Evolutionary conservation across 768 basidiomycete species (phyloP), one percentile per base, ranked within the genome.

Genomic region (Rhizopogon vesiculosus): DNA sequence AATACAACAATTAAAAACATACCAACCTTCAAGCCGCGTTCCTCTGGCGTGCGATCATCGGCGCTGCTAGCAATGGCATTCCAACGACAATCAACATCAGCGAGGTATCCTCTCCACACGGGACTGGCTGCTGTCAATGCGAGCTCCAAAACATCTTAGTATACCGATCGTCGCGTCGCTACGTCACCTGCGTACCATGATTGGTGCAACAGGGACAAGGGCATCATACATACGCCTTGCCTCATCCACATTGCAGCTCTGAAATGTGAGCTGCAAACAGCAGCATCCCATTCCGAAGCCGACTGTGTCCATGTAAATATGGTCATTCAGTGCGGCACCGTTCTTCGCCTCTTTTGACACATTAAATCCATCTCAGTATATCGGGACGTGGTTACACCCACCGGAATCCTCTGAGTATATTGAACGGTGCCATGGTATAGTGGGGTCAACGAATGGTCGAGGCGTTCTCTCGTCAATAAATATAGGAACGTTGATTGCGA

Each of bases 201-300:
- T 93, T 5, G 97, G 97, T 3, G 92, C 93, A 28, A 99, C 76
- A 10, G 97, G 97, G 19, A 97, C 86, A 50, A 99, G 78, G n/a
- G 91, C 91, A 68, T 99, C 97, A 68, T 99, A 99, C 73, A 98
- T 84, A 53, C 91, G 78, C 66, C 93, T 80, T 10, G 97, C 94
- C 68, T 99, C 94, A 35, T 82, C 79, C 28, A 99, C 85, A 73
- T 93, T 93, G 72, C 93, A 97, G 3, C 94, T 89, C 71, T 99
- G 97, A 75, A 98, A 98, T 13, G 97, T 99, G 58, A 98, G 79
- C 65, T 99, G 97, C 50, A 99, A 78, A 71, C 97, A 98, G 65
- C 93, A 96, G 62, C 96, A 98, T 5, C 97, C 97, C 97, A 98
- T 98, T 45, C 97, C 97, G 69, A 99, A 99, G 29, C 95, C 96